Conservation (phyloP, 2,329 filamentous ascomycete genomes). For the Fusarium transvaalense region DNA sequence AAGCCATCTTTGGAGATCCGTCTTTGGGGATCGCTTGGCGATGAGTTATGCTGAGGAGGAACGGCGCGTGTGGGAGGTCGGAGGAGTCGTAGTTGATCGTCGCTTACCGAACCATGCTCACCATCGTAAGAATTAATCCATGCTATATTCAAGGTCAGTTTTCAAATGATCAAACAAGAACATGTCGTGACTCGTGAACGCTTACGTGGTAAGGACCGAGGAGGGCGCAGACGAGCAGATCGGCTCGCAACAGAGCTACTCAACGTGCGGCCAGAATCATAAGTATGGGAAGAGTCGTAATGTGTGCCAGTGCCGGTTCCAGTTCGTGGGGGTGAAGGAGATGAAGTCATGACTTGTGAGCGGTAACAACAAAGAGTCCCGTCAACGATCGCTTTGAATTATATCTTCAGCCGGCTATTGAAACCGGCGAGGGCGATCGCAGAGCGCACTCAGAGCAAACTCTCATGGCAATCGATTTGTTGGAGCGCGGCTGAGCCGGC, state of each 20-base stretch:
- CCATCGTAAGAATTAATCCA: slow-evolving; percentile 65
- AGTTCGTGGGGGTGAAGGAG: slow-evolving; percentile 46
- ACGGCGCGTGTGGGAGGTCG: slow-evolving; percentile 56
- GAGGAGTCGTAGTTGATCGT: slow-evolving; percentile 57
- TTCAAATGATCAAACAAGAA: slow-evolving; percentile 2
- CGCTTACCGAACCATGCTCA: slow-evolving; percentile 54
- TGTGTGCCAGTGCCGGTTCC: slow-evolving; percentile 36
- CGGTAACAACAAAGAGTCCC: slow-evolving; percentile 7
- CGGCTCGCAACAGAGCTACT: slow-evolving; percentile 36
- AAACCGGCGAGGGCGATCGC: slow-evolving; percentile 44
- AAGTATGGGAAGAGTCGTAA: slow-evolving; percentile 40
- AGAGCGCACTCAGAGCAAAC: slow-evolving; percentile 38
- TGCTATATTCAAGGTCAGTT: slow-evolving; percentile 47
- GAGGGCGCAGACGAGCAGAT: slow-evolving; percentile 42
- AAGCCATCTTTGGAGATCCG: slow-evolving; percentile 64
- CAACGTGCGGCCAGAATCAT: slow-evolving; percentile 41
- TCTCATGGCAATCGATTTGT: slow-evolving; percentile 44
- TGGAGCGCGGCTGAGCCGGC: slow-evolving; percentile 39
- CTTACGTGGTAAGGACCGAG: slow-evolving; percentile 48
- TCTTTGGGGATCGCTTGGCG: slow-evolving; percentile 55
- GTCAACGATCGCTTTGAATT: slow-evolving; percentile 22
- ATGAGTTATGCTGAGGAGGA: slow-evolving; percentile 58
- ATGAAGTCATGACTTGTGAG: slow-evolving; percentile 43
- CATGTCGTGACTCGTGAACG: background rate
- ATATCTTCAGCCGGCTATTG: slow-evolving; percentile 38